Percentiles rank a stretch among this genome's conserved stretches.
These are phyloP conservation scores for Trichoderma oligosporum DNA, from an alignment of 2,329 filamentous ascomycete species.

Conservation along the genomic window DNA sequence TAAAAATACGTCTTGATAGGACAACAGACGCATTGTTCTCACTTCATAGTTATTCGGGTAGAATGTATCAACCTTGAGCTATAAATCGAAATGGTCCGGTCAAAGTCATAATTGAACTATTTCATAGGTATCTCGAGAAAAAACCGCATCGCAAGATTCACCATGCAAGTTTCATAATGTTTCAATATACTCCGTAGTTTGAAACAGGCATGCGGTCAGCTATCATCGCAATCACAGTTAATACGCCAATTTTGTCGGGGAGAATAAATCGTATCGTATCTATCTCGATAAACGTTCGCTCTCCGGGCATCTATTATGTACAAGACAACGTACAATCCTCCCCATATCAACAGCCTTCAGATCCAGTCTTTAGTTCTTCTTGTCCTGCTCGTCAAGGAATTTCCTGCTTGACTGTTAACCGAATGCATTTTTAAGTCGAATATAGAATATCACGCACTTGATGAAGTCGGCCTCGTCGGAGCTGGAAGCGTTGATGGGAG, in stretches of 20 bases:
- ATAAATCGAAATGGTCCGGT: too few species aligned
- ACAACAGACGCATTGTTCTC: too few species aligned
- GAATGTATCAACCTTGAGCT: too few species aligned
- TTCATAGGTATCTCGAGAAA: too few species aligned
- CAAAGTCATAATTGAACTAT: too few species aligned
- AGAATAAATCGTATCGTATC: conserved; percentile 14
- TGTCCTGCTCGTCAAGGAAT: conserved; percentile 41
- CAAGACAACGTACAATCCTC: conserved; percentile 32
- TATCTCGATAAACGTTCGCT: conserved; percentile 8
- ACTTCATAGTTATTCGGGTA: too few species aligned
- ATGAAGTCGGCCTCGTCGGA: conserved; percentile 63
- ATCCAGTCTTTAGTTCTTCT: conserved; percentile 36
- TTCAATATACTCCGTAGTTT: too few species aligned
- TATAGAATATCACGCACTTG: conserved; percentile 48
- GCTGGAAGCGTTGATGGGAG: conserved; percentile 60
- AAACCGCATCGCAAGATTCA: too few species aligned
- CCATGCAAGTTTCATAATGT: too few species aligned
- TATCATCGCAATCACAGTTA: background rate
- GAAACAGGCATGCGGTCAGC: background rate
- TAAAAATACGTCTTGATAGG: too few species aligned
- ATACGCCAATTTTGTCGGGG: background rate
- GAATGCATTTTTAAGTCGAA: conserved; percentile 2
- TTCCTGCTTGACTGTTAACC: conserved; percentile 34
- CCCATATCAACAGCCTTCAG: conserved; percentile 20
- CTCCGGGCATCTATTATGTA: conserved; percentile 28